These are phyloP conservation scores for Fusarium miscanthi DNA, from an alignment of 2,329 filamentous ascomycete species.

Conservation along the genomic window DNA sequence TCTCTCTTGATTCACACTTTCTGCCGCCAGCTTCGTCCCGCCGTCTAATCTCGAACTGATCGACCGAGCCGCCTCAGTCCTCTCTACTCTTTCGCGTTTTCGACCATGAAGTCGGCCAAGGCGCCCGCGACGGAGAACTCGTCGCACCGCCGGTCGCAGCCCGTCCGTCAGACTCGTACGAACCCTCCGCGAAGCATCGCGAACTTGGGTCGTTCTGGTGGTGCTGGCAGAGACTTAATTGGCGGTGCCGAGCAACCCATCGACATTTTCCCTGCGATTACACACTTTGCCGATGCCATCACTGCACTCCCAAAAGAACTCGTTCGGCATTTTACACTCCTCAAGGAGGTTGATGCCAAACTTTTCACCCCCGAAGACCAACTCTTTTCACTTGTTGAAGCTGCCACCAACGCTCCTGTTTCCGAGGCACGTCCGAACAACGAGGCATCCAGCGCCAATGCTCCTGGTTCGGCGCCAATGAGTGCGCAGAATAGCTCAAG, in stretches of 20 bases:
- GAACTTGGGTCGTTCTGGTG: slow-evolving; percentile 57
- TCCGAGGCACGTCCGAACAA: slow-evolving; percentile 59
- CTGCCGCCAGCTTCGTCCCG: slow-evolving; percentile 39
- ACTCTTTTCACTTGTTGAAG: slow-evolving; percentile 79
- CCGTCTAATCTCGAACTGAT: slow-evolving; percentile 33
- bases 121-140: slow-evolving; percentile 54
- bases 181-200: slow-evolving; percentile 70
- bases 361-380: slow-evolving; percentile 88
- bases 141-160: slow-evolving; percentile 70
- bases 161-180: slow-evolving; percentile 72
- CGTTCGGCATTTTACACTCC: slow-evolving; percentile 91
- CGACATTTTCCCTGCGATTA: slow-evolving; percentile 74
- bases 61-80: slow-evolving; percentile 33
- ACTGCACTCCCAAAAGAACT: slow-evolving; percentile 94
- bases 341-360: slow-evolving; percentile 98
- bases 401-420: slow-evolving; percentile 65
- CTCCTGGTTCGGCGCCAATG: slow-evolving; percentile 59
- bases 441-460: slow-evolving; percentile 57
- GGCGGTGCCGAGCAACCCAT: slow-evolving; percentile 67
- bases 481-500: slow-evolving; percentile 62
- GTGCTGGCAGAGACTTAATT: slow-evolving; percentile 58
- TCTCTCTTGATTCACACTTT: slow-evolving; percentile 23
- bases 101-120: slow-evolving; percentile 68
- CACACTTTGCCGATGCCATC: slow-evolving; percentile 89
- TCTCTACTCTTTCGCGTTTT: slow-evolving; percentile 31